phyloP scores from a whole-genome alignment of 495 filamentous ascomycete genomes.

The Opeltia flavorubescens region DNA sequence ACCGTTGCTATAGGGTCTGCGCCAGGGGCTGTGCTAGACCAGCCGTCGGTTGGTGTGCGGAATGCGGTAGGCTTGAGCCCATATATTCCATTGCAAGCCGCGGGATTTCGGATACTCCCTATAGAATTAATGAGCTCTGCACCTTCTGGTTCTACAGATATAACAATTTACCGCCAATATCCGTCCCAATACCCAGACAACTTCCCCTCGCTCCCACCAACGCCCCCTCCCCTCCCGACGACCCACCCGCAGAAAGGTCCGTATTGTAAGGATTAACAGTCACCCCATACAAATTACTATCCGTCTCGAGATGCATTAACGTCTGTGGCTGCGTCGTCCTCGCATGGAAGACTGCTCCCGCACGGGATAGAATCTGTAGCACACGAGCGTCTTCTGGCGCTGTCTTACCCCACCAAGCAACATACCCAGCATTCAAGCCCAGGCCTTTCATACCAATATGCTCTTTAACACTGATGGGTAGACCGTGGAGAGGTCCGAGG shows the following conservation, averaged over 20 bases:
- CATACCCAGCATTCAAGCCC: constrained; percentile 32
- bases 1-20: constrained; percentile 18
- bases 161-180: constrained; percentile 33
- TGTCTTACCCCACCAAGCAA: constrained; percentile 28
- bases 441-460: constrained; percentile 44
- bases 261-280: constrained; percentile 44
- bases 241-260: constrained; percentile 44
- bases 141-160: no score
- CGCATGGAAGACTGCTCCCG: constrained; percentile 36
- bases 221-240: constrained; percentile 52
- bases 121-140: no score
- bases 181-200: constrained; percentile 51
- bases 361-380: constrained; percentile 29
- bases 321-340: constrained; percentile 43
- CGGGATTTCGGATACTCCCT: constrained; percentile 53
- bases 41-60: constrained; percentile 41
- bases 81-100: constrained; percentile 49
- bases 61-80: constrained; percentile 47
- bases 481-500: constrained; percentile 49
- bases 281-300: constrained; percentile 40
- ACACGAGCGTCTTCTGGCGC: constrained; percentile 30
- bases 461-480: constrained; percentile 58
- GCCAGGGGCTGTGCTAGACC: not conserved
- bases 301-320: constrained; percentile 47
- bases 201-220: constrained; percentile 45